A percentile compares a stretch with the other conserved stretches of the same genome.
These are phyloP conservation scores for Fusarium oxysporum DNA, from an alignment of 2,329 filamentous ascomycete species.

Conservation along the genomic window DNA sequence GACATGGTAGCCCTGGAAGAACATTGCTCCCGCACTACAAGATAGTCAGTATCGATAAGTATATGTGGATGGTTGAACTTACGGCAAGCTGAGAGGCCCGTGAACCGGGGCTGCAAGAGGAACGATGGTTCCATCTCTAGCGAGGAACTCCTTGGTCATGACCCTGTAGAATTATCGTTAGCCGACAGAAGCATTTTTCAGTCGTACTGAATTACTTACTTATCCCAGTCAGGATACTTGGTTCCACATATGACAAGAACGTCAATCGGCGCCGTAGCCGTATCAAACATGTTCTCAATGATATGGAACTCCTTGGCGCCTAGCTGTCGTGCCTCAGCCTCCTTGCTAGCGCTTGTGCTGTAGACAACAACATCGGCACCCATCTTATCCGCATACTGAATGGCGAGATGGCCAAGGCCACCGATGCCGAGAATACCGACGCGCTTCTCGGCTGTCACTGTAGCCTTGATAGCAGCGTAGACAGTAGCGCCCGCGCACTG, in stretches of 20 bases:
- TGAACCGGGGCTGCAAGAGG: slow-evolving; percentile 2
- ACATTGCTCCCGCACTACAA: slow-evolving; percentile 1
- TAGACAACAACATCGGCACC: neutral
- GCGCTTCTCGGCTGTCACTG: neutral
- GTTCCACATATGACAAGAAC: slow-evolving; percentile 15
- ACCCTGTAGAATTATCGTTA: fast-evolving
- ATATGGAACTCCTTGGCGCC: slow-evolving; percentile 10
- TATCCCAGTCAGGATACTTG: slow-evolving; percentile 28
- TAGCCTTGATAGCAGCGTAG: slow-evolving; percentile 11
- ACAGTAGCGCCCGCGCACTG: slow-evolving; percentile 12
- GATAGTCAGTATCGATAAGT: neutral
- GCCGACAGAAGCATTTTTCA: neutral
- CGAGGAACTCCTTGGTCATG: slow-evolving; percentile 11
- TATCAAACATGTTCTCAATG: neutral
- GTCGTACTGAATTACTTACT: slow-evolving; percentile 9
- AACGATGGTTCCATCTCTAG: neutral
- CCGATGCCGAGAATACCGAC: slow-evolving; percentile 13
- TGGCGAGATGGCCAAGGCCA: slow-evolving; percentile 4
- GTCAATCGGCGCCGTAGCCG: slow-evolving; percentile 3
- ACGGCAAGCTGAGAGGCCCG: neutral
- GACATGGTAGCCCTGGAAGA: slow-evolving; percentile 11
- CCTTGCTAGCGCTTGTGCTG: slow-evolving; percentile 15
- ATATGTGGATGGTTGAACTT: fast-evolving
- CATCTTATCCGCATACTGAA: slow-evolving; percentile 16
- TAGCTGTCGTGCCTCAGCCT: neutral